These are phyloP conservation scores for Usnea hakonensis DNA, from an alignment of 495 filamentous ascomycete species.

Conservation along the genomic window DNA sequence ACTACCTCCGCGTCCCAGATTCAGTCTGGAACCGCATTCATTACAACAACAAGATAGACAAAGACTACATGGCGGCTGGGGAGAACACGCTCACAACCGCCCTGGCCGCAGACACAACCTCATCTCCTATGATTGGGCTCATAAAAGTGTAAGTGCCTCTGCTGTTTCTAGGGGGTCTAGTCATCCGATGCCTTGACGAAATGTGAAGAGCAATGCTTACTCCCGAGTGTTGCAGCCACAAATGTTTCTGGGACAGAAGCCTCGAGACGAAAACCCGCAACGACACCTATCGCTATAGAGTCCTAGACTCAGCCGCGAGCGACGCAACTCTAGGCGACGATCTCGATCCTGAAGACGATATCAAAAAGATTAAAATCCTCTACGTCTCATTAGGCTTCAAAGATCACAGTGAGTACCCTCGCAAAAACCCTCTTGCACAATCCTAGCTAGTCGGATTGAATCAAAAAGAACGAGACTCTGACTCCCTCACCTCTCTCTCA, in stretches of 20 bases:
- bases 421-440: not conserved
- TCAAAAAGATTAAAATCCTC: not conserved
- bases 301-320: not conserved
- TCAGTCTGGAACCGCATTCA: not conserved
- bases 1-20: not conserved
- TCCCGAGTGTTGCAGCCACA: not conserved
- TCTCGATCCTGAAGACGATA: too few species aligned
- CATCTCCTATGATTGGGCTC: not conserved
- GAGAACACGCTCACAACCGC: not conserved
- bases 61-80: not conserved
- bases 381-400: not conserved
- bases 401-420: not conserved
- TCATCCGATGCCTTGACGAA: not conserved
- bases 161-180: not conserved
- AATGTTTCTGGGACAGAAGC: not conserved
- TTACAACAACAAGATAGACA: not conserved
- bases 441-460: not conserved
- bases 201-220: not conserved
- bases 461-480: not conserved
- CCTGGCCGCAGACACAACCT: not conserved
- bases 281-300: not conserved
- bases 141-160: not conserved
- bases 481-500: not conserved
- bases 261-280: not conserved
- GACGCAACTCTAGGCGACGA: too few species aligned